Evolutionary conservation across 768 basidiomycete species (phyloP).

Genomic region (Amanita subjunquillea): DNA sequence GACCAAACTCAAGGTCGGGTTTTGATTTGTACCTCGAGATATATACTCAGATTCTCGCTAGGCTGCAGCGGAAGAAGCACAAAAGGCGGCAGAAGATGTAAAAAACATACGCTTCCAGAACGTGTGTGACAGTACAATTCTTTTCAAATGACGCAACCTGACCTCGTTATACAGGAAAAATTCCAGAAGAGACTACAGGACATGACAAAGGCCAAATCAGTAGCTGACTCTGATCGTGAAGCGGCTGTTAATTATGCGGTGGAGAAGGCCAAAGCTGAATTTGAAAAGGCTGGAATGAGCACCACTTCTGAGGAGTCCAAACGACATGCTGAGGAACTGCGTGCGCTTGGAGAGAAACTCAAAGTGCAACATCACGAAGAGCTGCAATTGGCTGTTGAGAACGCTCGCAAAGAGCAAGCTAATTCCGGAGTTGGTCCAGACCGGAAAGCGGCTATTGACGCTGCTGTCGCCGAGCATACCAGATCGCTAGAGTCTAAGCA

Average conservation of each 20-base stretch:
- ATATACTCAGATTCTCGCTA: conserved; percentile 11
- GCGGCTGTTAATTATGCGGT: conserved; percentile 36
- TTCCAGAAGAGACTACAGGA: conserved; percentile 45
- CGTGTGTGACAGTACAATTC: conserved; percentile 14
- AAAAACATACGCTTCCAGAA: conserved; percentile 32
- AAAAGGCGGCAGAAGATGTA: conserved; percentile 33
- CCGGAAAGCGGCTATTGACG: conserved; percentile 30
- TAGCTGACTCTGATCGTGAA: conserved; percentile 31
- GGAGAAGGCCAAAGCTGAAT: conserved; percentile 42
- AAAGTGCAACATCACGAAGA: conserved; percentile 41
- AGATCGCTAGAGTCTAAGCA: conserved; percentile 35
- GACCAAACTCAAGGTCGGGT: conserved; percentile 43
- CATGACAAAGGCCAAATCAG: conserved; percentile 36
- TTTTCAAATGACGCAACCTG: background rate
- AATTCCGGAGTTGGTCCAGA: conserved; percentile 16
- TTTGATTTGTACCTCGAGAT: background rate
- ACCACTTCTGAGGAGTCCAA: conserved; percentile 26
- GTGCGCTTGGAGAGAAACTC: conserved; percentile 42
- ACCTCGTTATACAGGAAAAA: conserved; percentile 39
- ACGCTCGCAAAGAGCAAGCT: conserved; percentile 24
- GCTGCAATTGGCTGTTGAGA: conserved; percentile 34
- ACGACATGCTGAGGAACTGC: conserved; percentile 52
- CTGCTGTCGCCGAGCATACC: conserved; percentile 40
- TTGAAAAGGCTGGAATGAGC: conserved; percentile 14
- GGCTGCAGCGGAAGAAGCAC: conserved; percentile 30